These are phyloP conservation scores for Rhodotorula sp. DNA, from an alignment of 1,284 basidiomycete species.

Conservation along the genomic window DNA sequence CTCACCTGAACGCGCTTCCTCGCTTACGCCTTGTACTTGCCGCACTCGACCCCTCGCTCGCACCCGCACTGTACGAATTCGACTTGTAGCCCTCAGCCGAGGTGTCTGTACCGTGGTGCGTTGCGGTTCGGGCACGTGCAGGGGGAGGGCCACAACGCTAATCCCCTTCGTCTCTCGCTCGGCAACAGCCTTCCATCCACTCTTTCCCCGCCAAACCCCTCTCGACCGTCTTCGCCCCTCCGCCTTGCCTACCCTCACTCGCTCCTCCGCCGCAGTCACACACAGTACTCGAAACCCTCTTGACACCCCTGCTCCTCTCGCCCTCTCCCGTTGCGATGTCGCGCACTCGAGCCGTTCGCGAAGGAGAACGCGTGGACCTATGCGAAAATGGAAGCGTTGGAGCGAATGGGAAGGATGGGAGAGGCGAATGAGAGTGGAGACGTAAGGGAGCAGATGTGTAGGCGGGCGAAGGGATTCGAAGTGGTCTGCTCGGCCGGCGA, in stretches of 20 bases:
- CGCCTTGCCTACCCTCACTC: neutral
- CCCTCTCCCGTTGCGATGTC: neutral
- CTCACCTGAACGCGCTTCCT: no score
- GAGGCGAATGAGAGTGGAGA: neutral
- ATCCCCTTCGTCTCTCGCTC: neutral
- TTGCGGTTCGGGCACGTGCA: no score
- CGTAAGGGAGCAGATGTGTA: neutral
- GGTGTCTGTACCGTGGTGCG: no score
- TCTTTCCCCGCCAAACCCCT: constrained; percentile 10
- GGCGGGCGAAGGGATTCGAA: neutral
- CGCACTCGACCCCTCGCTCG: no score
- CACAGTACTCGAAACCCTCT: no score
- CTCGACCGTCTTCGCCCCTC: constrained; percentile 1
- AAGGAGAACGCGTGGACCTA: neutral
- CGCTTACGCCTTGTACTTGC: no score
- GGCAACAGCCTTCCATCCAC: neutral
- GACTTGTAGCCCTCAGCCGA: no score
- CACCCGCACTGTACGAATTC: no score
- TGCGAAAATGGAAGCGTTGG: neutral
- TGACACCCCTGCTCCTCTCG: neutral
- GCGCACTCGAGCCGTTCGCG: constrained; percentile 4
- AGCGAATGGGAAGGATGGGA: neutral
- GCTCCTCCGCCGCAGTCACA: neutral
- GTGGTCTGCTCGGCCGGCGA: no score
- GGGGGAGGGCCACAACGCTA: no score